Conservation (phyloP, 495 filamentous ascomycete species). For the Penicillium cinerascens region DNA sequence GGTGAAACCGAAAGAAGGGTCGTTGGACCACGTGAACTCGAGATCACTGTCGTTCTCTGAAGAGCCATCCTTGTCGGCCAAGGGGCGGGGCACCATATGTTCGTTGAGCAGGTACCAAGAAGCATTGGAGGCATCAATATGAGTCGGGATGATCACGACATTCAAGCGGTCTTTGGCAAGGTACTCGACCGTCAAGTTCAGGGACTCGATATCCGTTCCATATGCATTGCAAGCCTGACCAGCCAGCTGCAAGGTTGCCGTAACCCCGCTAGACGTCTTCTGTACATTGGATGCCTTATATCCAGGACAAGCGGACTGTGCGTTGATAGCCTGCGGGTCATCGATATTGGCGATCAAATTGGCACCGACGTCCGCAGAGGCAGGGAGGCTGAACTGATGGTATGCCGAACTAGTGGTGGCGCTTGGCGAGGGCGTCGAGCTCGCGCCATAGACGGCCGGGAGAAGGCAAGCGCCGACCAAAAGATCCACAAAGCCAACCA, state of each 20-base stretch:
- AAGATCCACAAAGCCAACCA: conserved; percentile 30
- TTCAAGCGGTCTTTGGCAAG: conserved; percentile 53
- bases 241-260: conserved; percentile 51
- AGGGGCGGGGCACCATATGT: conserved; percentile 57
- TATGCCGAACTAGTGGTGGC: conserved; percentile 13
- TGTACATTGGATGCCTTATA: conserved; percentile 55
- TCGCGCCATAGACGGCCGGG: conserved; percentile 27
- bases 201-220: conserved; percentile 56
- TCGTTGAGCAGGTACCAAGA: conserved; percentile 68
- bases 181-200: conserved; percentile 55
- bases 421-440: conserved; percentile 10
- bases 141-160: conserved; percentile 55
- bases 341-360: conserved; percentile 64
- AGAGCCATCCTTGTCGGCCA: conserved; percentile 33
- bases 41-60: conserved; percentile 45
- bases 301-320: conserved; percentile 65
- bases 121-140: conserved; percentile 59
- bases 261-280: conserved; percentile 44
- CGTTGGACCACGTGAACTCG: conserved; percentile 56
- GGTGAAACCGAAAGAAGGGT: conserved; percentile 58
- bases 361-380: conserved; percentile 52
- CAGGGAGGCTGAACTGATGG: conserved; percentile 55
- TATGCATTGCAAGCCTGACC: conserved; percentile 60
- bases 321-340: conserved; percentile 67
- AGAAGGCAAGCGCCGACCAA: conserved; percentile 27